Conservation (phyloP, 1,284 basidiomycete genomes). For the Heterobasidion annosum region DNA sequence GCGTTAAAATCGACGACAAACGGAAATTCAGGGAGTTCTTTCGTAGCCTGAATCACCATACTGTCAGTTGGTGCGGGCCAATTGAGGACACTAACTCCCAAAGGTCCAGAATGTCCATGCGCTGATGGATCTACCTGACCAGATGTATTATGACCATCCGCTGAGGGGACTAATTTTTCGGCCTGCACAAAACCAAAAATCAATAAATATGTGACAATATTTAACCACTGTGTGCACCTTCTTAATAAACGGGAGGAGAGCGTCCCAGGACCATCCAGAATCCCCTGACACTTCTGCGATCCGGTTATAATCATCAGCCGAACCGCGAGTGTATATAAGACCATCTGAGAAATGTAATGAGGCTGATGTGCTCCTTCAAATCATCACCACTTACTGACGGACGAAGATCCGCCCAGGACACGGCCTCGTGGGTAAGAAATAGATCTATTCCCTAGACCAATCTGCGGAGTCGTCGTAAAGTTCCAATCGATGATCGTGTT, state of each 20-base stretch:
- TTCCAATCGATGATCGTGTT: slow-evolving; percentile 12
- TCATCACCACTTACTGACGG: slow-evolving; percentile 1
- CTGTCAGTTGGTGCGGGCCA: slow-evolving; percentile 16
- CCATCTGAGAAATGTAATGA: slow-evolving; percentile 11
- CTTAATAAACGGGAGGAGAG: slow-evolving; percentile 6
- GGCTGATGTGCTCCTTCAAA: no score
- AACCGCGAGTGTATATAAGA: slow-evolving; percentile 20
- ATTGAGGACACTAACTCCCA: slow-evolving; percentile 20
- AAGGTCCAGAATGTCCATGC: slow-evolving; percentile 22
- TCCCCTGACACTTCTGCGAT: slow-evolving; percentile 18
- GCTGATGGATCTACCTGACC: slow-evolving; percentile 20
- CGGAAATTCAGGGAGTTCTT: slow-evolving; percentile 15
- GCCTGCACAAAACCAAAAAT: slow-evolving; percentile 15
- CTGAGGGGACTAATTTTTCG: slow-evolving; percentile 19
- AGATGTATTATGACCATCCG: slow-evolving; percentile 20
- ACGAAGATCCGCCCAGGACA: slow-evolving; percentile 28
- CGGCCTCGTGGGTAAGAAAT: slow-evolving; percentile 24
- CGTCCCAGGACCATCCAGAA: slow-evolving; percentile 21
- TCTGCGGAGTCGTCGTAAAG: slow-evolving; percentile 14
- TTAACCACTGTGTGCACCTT: neutral
- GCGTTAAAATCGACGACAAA: slow-evolving; percentile 26
- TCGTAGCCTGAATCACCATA: slow-evolving; percentile 14
- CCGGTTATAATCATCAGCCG: slow-evolving; percentile 19
- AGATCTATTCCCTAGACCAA: slow-evolving; percentile 9
- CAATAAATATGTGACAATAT: neutral